Evolutionary conservation across 2,329 filamentous ascomycete species (phyloP), one percentile per base, ranked within the genome.

Genomic region (Hymenoscyphus fraxineus): DNA sequence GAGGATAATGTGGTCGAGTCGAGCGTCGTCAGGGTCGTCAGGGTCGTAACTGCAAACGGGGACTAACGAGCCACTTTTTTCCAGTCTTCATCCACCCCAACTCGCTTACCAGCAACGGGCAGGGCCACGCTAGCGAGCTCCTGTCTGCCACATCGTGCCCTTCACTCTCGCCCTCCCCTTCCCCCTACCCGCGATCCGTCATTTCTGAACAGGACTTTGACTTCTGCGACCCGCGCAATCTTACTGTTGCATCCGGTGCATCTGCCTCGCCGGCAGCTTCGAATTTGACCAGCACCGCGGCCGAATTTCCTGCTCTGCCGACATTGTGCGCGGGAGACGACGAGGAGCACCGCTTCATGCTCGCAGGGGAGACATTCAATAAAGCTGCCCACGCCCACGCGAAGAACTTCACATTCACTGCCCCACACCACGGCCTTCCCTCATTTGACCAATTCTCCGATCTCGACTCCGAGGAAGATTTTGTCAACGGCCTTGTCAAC

Each of bases 181-280:
- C 91, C 58, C 91, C 92, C 38, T 88, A 91, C 69, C 88, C 91
- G 71, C 82, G 85, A 72, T 87, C 90, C 63, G 80, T 88, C 75
- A 80, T 84, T 57, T 87, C 87, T 1, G 89, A 92, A 74, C 72
- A 74, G 66, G 89, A 92, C 76, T 84, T 92, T 70, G 89, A 92
- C 78, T 96, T 95, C 77, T 97, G 94, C 78, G 93, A 97, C 75
- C 93, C 94, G 40, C 88, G 93, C 74, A 92, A 96, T 75, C 81
- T 97, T 68, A 96, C 91, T 22, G 91, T 97, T 51, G 79, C 76
- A 80, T 73, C 78, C 82, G 62, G 77, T 80, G 67, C 83, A 64
- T 64, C 59, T 57, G 69, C 71, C 80, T 66, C 83, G 63, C 63
- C 60, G 59, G 70, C 72, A 60, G 69, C 60, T 54, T 64, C 67